A percentile compares a stretch with the other conserved stretches of the same genome.
Conservation (phyloP, 2,329 filamentous ascomycete species). For the Sporothrix mexicana region DNA sequence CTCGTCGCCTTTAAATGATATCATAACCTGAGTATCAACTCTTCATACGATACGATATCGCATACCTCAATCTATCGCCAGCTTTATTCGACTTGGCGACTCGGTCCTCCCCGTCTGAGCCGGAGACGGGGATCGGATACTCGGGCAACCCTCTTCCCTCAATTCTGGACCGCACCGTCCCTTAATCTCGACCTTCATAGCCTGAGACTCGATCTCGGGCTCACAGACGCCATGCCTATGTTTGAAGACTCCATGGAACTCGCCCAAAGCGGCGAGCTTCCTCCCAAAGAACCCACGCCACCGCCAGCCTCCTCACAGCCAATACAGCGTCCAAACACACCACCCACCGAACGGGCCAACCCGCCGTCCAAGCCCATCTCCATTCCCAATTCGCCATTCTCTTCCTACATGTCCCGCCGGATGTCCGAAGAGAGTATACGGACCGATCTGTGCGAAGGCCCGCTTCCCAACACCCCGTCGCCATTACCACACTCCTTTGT, state of each 20-base stretch:
- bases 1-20: not conserved
- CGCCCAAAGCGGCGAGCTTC: conserved; percentile 33
- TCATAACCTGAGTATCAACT: not conserved
- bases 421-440: conserved; percentile 66
- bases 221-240: conserved; percentile 59
- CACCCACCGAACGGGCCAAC: not conserved
- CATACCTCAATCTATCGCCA: too few species aligned
- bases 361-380: conserved; percentile 39
- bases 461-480: conserved; percentile 52
- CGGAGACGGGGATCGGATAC: conserved; percentile 23
- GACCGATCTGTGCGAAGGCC: conserved; percentile 66
- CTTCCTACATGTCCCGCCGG: conserved; percentile 42
- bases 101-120: conserved; percentile 28
- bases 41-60: not conserved
- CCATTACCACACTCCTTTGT: not conserved
- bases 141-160: not conserved
- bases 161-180: not conserved
- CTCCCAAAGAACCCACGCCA: conserved; percentile 31
- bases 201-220: not conserved
- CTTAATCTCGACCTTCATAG: not conserved
- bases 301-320: not conserved
- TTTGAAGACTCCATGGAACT: conserved; percentile 59
- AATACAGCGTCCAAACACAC: not conserved
- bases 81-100: not conserved
- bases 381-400: conserved; percentile 34